Base-by-base conservation (phyloP, 148 eudicot genomes). In the Polygonum aviculare region DNA sequence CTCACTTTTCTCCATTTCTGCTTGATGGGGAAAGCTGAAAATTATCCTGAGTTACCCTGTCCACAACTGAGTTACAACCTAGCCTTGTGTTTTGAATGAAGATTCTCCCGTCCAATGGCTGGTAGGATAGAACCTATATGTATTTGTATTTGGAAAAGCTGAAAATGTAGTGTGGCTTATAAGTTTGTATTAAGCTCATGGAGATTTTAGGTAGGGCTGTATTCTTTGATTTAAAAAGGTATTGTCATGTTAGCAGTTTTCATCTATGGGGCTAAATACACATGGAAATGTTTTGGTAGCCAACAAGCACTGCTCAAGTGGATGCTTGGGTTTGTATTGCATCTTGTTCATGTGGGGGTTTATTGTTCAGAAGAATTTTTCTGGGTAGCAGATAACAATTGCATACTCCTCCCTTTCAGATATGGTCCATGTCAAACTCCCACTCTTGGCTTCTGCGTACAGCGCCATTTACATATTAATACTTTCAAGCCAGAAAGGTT, bases 351-450 rank as follows among this genome's bases (percentile, higher is more conserved):
- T 57, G 11, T 57, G 63, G 33, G 3, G 21, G 63, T 57, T n/a
- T 57, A 12, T 57, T 57, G 63, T 21, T 63, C n/a, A 63, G 31
- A 26, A 63, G 38, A 33, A 1, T 0, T 63, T 33, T 67, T 15
- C 1, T 67, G 44, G 72, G 72, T 67, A 35, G 44, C 45, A 67
- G 72, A 67, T 67, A 67, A 16, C 16, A 15, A 67, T 10, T 67
- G 72, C 36, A 1, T 67, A 21, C 73, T 73, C 40, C 65, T 79
- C 77, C 31, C 69, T 84, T 80, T 81, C 90, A 94, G 97, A 45
- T 94, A 94, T 75, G 98, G 98, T 79, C 98, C 98, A 19, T 94
- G 98, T 77, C 98, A 94, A 86, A 94, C 98, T 80, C 98, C 98
- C 69, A 94, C 98, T 15, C 98, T 94, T 77, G 98, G 98, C 75